Evolutionary conservation across 2,329 filamentous ascomycete species (phyloP).

Genomic region (Pseudogymnoascus sp.): DNA sequence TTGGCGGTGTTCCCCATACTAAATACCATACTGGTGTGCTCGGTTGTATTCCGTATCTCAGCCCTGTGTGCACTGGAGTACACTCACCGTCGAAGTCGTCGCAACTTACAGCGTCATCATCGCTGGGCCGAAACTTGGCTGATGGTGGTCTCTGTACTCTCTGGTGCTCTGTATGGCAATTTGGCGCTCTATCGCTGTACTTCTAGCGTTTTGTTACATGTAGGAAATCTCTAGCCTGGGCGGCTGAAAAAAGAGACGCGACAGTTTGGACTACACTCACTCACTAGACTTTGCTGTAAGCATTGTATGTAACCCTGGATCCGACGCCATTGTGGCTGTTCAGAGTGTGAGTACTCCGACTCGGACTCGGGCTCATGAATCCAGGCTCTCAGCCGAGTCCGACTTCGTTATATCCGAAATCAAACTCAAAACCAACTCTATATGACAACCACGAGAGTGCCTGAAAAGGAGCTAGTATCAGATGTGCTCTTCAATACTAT

Average conservation of each 20-base stretch:
- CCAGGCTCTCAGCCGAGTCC: neutral
- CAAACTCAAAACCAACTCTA: neutral
- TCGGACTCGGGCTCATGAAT: neutral
- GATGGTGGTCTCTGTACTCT: neutral
- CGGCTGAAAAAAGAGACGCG: neutral
- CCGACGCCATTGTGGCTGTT: too few relatives aligned
- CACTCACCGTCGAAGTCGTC: neutral
- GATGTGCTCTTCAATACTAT: neutral
- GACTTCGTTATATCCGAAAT: neutral
- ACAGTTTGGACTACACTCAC: neutral
- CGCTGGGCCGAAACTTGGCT: neutral
- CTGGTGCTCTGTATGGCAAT: neutral
- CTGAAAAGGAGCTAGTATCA: neutral
- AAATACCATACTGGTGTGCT: neutral
- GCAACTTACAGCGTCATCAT: neutral
- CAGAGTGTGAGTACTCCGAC: too few relatives aligned
- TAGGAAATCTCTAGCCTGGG: neutral
- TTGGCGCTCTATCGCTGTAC: neutral
- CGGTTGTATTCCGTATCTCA: neutral
- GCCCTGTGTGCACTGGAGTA: neutral
- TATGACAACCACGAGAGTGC: neutral
- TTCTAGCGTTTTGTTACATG: neutral
- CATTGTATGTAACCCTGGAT: too few relatives aligned
- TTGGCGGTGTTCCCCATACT: neutral
- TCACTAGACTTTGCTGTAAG: too few relatives aligned